These are phyloP conservation scores for Pseudonitzschia multiseries DNA, from an alignment of 108 stramenopile species.

Conservation along the genomic window DNA sequence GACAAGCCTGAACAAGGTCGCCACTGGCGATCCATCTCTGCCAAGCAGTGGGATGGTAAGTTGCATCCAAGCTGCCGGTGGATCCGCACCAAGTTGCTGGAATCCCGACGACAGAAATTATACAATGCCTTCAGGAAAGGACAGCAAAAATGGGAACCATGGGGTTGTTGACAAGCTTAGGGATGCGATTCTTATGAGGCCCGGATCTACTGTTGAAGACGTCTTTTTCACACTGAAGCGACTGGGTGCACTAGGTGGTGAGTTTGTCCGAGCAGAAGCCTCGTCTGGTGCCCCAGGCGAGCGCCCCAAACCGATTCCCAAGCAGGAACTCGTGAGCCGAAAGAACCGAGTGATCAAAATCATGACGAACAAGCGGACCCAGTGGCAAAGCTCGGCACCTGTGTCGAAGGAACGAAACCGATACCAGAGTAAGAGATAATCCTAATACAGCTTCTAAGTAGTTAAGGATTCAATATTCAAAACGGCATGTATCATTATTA, in stretches of 20 bases:
- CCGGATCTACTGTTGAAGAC: slow-evolving; percentile 86
- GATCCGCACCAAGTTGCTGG: slow-evolving; percentile 64
- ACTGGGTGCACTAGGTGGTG: slow-evolving; percentile 71
- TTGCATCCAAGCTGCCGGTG: slow-evolving; percentile 62
- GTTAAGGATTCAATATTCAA: not conserved
- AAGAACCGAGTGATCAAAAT: slow-evolving; percentile 75
- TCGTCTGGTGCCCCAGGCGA: slow-evolving; percentile 54
- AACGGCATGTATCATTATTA: too few species aligned
- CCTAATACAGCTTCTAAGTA: not conserved
- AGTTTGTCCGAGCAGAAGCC: slow-evolving; percentile 86
- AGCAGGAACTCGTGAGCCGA: slow-evolving; percentile 48
- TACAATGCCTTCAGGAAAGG: not conserved
- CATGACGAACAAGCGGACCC: slow-evolving; percentile 73
- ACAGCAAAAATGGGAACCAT: slow-evolving; percentile 11
- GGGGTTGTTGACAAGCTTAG: slow-evolving; percentile 32
- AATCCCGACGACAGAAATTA: slow-evolving; percentile 40
- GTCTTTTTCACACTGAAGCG: slow-evolving; percentile 68
- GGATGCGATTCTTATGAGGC: slow-evolving; percentile 80
- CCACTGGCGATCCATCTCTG: slow-evolving; percentile 57
- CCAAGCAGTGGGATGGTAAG: slow-evolving; percentile 70
- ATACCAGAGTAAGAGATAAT: not conserved
- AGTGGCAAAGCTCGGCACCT: slow-evolving; percentile 51
- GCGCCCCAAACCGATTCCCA: slow-evolving; percentile 64
- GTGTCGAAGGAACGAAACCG: not conserved
- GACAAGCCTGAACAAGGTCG: slow-evolving; percentile 52